phyloP scores from a whole-genome alignment of 106 monocot genomes.

The Apostasia shenzhenica region DNA sequence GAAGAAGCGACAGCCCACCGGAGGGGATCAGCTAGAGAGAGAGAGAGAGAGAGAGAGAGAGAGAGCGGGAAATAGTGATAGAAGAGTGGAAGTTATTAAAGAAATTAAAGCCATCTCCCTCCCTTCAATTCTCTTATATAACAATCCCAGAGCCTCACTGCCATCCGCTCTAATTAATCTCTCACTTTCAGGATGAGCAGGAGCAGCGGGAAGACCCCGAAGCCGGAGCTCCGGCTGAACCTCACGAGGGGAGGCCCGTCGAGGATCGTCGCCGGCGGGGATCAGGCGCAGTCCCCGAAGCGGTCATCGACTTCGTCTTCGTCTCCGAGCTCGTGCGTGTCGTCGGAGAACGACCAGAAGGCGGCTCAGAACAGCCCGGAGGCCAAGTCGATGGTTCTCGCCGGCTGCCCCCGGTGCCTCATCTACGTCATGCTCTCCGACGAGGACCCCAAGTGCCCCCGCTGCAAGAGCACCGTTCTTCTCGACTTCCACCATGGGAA shows the following conservation, averaged over 20 bases:
- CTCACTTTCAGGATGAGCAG: neutral
- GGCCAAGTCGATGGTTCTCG: conserved; percentile 79
- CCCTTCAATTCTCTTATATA: neutral
- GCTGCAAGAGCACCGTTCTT: conserved; percentile 80
- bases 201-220: neutral
- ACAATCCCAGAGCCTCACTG: neutral
- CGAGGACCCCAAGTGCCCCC: conserved; percentile 81
- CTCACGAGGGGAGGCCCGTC: conserved; percentile 1
- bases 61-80: neutral
- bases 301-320: conserved; percentile 11
- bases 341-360: conserved; percentile 63
- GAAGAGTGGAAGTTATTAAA: neutral
- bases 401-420: conserved; percentile 77
- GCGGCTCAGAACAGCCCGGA: conserved; percentile 41
- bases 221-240: neutral
- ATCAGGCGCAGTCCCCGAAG: conserved; percentile 7
- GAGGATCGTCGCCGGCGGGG: conserved; percentile 24
- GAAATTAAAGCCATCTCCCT: neutral
- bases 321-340: conserved; percentile 64
- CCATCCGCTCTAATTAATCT: neutral
- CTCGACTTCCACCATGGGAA: conserved; percentile 62
- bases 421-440: conserved; percentile 95
- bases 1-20: no score
- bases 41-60: no score
- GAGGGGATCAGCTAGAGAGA: no score